Evolutionary conservation across 106 monocot species (phyloP).

Genomic region (Posidonia australis): DNA sequence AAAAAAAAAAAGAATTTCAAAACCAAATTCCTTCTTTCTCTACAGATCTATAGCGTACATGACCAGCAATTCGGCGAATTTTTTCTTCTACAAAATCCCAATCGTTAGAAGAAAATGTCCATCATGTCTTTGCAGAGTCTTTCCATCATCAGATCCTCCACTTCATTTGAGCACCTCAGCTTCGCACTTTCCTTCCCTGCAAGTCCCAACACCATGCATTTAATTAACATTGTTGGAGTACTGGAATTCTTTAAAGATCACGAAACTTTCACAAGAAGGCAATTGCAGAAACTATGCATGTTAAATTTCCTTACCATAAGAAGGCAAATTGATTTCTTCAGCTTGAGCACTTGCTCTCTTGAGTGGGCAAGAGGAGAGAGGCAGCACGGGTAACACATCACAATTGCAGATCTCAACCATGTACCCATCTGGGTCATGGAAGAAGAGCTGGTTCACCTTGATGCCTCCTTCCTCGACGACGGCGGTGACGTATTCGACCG

Average conservation of each 20-base stretch:
- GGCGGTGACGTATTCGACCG: constrained; percentile 42
- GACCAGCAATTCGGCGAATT: no score
- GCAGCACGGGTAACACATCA: constrained; percentile 41
- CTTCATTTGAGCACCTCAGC: neutral
- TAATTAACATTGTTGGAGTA: no score
- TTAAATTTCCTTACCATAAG: neutral
- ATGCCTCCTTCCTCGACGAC: constrained; percentile 41
- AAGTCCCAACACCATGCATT: neutral
- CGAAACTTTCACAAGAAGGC: no score
- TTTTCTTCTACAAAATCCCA: no score
- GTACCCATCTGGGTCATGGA: constrained; percentile 56
- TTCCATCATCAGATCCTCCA: constrained; percentile 6
- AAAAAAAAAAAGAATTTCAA: no score
- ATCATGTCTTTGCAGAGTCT: neutral
- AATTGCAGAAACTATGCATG: no score
- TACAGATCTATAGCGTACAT: no score
- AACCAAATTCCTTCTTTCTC: no score
- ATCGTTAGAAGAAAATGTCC: constrained; percentile 5
- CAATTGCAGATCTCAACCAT: constrained; percentile 73
- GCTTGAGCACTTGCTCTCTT: neutral
- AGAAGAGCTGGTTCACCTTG: constrained; percentile 55
- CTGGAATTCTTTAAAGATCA: no score
- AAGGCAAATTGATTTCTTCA: neutral
- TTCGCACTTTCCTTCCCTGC: constrained; percentile 2
- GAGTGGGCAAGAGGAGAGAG: constrained; percentile 34